Percentiles rank a stretch among this genome's conserved stretches.
phyloP scores from a whole-genome alignment of 169 alveolate species.

The Amoebophrya sp. region DNA sequence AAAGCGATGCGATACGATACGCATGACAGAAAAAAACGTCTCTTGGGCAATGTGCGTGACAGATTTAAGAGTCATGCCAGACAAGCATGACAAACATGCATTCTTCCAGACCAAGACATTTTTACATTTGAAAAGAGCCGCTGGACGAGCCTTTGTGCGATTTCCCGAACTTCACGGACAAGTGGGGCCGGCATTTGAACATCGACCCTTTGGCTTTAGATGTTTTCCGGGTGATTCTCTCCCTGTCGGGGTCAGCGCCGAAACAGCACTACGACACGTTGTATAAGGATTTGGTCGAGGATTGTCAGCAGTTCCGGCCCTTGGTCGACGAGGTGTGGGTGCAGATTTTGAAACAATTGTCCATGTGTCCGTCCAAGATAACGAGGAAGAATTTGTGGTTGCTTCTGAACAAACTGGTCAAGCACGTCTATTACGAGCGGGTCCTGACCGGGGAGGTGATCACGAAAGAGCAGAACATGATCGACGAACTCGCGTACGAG shows the following conservation, averaged over 20 bases:
- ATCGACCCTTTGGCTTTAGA: background rate
- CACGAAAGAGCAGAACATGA: too few species aligned
- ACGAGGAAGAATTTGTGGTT: background rate
- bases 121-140: too few species aligned
- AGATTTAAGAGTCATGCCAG: too few species aligned
- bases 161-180: background rate
- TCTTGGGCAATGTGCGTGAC: too few species aligned
- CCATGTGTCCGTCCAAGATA: background rate
- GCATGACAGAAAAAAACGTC: too few species aligned
- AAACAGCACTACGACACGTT: background rate
- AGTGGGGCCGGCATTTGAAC: background rate
- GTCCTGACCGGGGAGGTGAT: background rate
- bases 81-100: too few species aligned
- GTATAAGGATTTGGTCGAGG: background rate
- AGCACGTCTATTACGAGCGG: background rate
- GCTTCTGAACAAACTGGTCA: background rate
- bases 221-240: background rate
- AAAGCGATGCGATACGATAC: too few species aligned
- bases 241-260: background rate
- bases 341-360: background rate
- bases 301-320: background rate
- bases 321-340: background rate
- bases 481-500: too few species aligned
- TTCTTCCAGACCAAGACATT: too few species aligned
- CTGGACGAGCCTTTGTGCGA: background rate